These are phyloP conservation scores for Austroboletus novae-zelandiae DNA, from an alignment of 1,284 basidiomycete species.

Conservation along the genomic window DNA sequence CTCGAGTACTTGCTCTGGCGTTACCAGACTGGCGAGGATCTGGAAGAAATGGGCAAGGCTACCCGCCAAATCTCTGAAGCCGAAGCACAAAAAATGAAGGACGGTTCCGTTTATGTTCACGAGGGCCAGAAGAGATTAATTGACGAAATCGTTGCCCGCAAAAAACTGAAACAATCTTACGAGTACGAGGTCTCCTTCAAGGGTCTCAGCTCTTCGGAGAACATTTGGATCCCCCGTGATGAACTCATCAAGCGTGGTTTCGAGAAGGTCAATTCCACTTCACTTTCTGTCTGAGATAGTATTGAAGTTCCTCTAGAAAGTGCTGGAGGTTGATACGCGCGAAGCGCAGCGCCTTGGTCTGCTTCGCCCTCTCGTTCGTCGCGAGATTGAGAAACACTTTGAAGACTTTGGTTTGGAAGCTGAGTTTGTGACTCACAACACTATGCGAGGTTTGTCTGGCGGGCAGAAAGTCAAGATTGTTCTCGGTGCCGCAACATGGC, in stretches of 20 bases:
- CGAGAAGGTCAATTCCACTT: conserved; percentile 68
- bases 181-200: conserved; percentile 98
- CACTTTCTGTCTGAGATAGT: not conserved
- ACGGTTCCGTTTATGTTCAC: conserved; percentile 81
- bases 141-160: conserved; percentile 87
- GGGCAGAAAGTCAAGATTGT: conserved; percentile 99
- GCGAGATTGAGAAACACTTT: conserved; percentile 98
- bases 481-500: conserved; percentile 97
- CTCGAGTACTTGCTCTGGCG: conserved; percentile 99
- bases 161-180: conserved; percentile 99
- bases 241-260: conserved; percentile 97
- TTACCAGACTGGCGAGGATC: conserved; percentile 98
- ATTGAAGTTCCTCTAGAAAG: conserved; percentile 55
- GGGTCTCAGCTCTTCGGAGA: conserved; percentile 88
- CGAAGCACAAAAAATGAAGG: conserved; percentile 96
- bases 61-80: conserved; percentile 85
- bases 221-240: conserved; percentile 95
- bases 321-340: conserved; percentile 94
- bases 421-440: conserved; percentile 96
- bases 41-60: conserved; percentile 95
- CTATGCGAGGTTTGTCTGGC: conserved; percentile 96
- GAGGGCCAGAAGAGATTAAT: conserved; percentile 95
- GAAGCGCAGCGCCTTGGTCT: conserved; percentile 97
- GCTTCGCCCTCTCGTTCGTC: conserved; percentile 93
- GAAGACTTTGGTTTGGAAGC: conserved; percentile 95